phyloP scores from a whole-genome alignment of 371 early-diverging fungal genomes.

The Mucor racemosus region DNA sequence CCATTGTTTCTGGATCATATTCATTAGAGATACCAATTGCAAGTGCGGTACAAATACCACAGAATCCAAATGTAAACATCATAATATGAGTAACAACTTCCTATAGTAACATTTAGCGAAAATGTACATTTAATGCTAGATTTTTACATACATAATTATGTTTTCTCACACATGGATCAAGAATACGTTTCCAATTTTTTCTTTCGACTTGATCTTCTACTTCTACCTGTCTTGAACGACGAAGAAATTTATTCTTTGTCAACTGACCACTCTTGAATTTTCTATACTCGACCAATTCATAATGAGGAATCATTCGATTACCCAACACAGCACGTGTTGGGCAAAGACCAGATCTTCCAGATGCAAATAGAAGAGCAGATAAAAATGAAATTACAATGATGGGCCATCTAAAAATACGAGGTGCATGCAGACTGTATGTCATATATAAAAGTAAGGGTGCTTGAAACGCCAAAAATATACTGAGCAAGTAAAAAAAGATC shows the following conservation, averaged over 20 bases:
- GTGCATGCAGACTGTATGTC: slow-evolving; percentile 3
- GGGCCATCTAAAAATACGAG: slow-evolving; percentile 2
- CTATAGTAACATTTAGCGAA: neutral
- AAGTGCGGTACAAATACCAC: neutral
- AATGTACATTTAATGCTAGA: neutral
- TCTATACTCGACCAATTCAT: neutral
- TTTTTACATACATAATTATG: neutral
- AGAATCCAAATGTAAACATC: neutral
- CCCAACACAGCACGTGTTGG: neutral
- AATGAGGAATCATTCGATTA: neutral
- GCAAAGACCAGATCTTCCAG: slow-evolving; percentile 3
- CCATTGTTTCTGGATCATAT: slow-evolving; percentile 5
- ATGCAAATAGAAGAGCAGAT: neutral
- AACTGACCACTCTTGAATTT: neutral
- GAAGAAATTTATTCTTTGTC: neutral
- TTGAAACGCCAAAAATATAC: neutral
- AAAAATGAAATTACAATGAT: neutral
- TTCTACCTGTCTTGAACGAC: neutral
- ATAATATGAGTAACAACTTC: slow-evolving; percentile 6
- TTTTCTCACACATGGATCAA: neutral
- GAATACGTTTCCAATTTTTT: neutral
- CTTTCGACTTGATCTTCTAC: slow-evolving; percentile 2
- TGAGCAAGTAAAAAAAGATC: neutral
- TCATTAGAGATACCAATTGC: slow-evolving; percentile 4
- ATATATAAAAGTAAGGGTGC: neutral